These are phyloP conservation scores for Purpureocillium takamizusanense DNA, from an alignment of 2,329 filamentous ascomycete genomes.

Conservation along the genomic window DNA sequence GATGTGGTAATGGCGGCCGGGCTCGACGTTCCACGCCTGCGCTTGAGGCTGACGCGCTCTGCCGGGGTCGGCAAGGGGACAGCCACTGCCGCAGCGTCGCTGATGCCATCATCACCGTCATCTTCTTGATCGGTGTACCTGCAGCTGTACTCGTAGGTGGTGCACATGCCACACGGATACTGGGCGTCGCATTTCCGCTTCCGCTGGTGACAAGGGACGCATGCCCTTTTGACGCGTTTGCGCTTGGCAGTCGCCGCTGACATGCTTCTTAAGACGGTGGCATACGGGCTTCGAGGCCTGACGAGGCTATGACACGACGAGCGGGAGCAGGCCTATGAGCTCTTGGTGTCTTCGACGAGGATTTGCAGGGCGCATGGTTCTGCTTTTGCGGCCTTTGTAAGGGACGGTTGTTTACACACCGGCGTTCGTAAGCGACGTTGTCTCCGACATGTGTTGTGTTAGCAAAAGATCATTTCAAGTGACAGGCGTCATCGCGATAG, in stretches of 20 bases:
- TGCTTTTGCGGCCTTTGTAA: too few relatives aligned
- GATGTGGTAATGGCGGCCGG: background rate
- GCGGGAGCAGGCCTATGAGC: too few relatives aligned
- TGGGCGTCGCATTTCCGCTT: constrained; percentile 14
- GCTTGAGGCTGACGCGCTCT: constrained; percentile 5
- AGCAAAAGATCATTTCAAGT: too few relatives aligned
- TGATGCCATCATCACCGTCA: constrained; percentile 1
- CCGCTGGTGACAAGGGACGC: constrained; percentile 13
- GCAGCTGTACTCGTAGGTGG: constrained; percentile 13
- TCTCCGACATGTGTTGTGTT: too few relatives aligned
- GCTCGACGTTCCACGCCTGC: constrained; percentile 2
- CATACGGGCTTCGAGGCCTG: constrained; percentile 1
- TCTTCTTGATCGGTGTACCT: constrained; percentile 6
- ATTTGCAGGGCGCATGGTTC: too few relatives aligned
- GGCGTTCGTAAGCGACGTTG: too few relatives aligned
- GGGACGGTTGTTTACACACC: too few relatives aligned
- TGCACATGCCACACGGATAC: constrained; percentile 13
- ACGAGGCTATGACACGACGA: too few relatives aligned
- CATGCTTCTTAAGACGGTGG: constrained; percentile 3
- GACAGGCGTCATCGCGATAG: too few relatives aligned
- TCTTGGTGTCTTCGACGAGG: too few relatives aligned
- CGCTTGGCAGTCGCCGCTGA: constrained; percentile 7
- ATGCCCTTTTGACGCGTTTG: constrained; percentile 12
- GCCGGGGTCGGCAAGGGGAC: background rate
- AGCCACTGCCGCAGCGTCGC: too few relatives aligned